These are phyloP conservation scores for Colletotrichum tofieldiae DNA, from an alignment of 2,329 filamentous ascomycete genomes.

Conservation along the genomic window DNA sequence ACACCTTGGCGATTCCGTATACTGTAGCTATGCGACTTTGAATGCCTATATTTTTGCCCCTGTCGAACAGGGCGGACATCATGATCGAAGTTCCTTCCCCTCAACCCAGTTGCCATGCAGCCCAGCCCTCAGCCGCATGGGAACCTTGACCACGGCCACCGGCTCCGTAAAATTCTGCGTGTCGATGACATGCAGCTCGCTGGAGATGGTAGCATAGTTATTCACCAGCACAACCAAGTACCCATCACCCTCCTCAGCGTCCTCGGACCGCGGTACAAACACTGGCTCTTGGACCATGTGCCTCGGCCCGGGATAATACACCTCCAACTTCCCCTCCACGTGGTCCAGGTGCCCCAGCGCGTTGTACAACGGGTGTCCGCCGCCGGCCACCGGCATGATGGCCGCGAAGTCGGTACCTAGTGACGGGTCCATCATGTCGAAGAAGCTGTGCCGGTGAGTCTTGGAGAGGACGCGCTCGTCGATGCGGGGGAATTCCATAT, in stretches of 20 bases:
- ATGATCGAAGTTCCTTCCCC: conserved; percentile 23
- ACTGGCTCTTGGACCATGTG: conserved; percentile 61
- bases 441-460: conserved; percentile 33
- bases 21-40: background rate
- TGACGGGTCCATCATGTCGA: conserved; percentile 36
- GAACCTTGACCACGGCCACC: conserved; percentile 31
- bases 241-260: conserved; percentile 56
- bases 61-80: background rate
- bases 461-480: conserved; percentile 23
- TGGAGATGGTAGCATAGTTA: conserved; percentile 37
- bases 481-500: conserved; percentile 39
- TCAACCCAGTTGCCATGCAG: conserved; percentile 36
- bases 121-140: conserved; percentile 24
- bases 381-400: conserved; percentile 43
- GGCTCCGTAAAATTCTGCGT: conserved; percentile 15
- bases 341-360: conserved; percentile 51
- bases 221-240: conserved; percentile 54
- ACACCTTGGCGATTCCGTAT: background rate
- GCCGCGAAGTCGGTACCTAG: conserved; percentile 34
- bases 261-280: conserved; percentile 55
- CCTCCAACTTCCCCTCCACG: conserved; percentile 46
- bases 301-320: conserved; percentile 53
- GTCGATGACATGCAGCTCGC: conserved; percentile 35
- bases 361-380: conserved; percentile 50
- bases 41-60: background rate